Evolutionary conservation across 257 asterid species (phyloP).

Genomic region (Lavandula angustifolia): DNA sequence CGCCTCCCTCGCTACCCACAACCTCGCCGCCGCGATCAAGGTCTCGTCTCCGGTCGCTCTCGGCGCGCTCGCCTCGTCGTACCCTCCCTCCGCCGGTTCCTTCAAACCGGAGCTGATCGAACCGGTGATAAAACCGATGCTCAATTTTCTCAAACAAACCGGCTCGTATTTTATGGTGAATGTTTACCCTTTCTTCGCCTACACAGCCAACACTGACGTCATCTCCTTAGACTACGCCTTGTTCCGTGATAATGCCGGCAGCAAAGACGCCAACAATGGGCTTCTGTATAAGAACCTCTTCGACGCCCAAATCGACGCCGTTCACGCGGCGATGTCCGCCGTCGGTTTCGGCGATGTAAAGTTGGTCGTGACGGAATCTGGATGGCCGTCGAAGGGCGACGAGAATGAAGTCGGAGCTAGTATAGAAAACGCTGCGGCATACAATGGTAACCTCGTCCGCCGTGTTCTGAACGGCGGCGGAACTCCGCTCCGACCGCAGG

Average conservation of each 20-base stretch:
- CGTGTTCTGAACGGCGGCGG: conserved; percentile 60
- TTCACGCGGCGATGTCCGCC: conserved; percentile 61
- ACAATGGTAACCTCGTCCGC: conserved; percentile 71
- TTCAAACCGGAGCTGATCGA: conserved; percentile 62
- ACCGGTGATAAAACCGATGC: conserved; percentile 78
- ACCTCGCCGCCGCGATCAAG: conserved; percentile 32
- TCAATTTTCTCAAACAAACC: conserved; percentile 52
- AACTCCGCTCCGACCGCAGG: conserved; percentile 65
- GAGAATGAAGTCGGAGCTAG: conserved; percentile 58
- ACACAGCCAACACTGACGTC: conserved; percentile 53
- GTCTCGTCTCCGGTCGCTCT: conserved; percentile 72
- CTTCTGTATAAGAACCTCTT: conserved; percentile 58
- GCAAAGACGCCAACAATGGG: conserved; percentile 58
- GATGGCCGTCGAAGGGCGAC: conserved; percentile 88
- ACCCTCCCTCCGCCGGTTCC: conserved; percentile 75
- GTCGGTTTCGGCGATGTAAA: conserved; percentile 47
- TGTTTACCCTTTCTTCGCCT: conserved; percentile 75
- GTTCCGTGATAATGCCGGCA: conserved; percentile 51
- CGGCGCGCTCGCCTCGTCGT: conserved; percentile 57
- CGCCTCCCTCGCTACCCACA: too few relatives aligned
- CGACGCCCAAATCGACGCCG: conserved; percentile 88
- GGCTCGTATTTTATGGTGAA: conserved; percentile 71
- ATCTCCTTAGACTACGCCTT: conserved; percentile 68
- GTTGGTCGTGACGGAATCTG: conserved; percentile 67
- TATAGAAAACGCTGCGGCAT: conserved; percentile 60